phyloP scores from a whole-genome alignment of 75 land plant species.

The Larix kaempferi region DNA sequence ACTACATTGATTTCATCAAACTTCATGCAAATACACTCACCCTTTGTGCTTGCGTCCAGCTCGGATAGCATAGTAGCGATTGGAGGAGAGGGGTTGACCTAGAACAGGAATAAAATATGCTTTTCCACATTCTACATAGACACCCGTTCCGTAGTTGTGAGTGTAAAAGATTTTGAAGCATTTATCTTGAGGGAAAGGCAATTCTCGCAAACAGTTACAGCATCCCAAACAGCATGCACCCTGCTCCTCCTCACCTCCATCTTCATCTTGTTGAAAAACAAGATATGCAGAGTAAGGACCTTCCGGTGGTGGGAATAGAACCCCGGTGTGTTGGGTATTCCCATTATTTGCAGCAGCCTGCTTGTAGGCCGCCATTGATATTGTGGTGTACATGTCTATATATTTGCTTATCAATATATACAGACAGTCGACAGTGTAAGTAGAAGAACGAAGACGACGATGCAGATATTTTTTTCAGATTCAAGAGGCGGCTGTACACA shows the following conservation, averaged over 20 bases:
- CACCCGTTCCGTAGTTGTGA: background rate
- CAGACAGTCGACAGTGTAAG: too few species aligned
- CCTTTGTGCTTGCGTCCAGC: constrained; percentile 33
- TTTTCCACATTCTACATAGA: background rate
- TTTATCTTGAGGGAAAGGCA: constrained; percentile 19
- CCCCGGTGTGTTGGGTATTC: background rate
- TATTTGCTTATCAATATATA: too few species aligned
- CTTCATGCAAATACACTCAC: constrained; percentile 6
- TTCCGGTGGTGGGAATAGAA: background rate
- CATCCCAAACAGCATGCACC: background rate
- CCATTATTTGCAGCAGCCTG: background rate
- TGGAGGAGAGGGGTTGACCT: constrained; percentile 36
- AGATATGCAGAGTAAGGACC: background rate
- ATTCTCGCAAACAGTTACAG: background rate
- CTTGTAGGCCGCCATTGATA: background rate
- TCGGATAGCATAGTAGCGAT: constrained; percentile 30
- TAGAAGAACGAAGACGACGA: too few species aligned
- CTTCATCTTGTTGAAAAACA: background rate
- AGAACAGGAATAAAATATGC: constrained; percentile 33
- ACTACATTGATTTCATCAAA: too few species aligned
- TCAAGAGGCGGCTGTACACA: too few species aligned
- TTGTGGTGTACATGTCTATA: background rate
- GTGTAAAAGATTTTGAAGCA: background rate
- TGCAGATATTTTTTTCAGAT: too few species aligned
- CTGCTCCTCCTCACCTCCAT: background rate